Base-by-base conservation (phyloP, 257 asterid species). In the Thymus quinquecostatus region DNA sequence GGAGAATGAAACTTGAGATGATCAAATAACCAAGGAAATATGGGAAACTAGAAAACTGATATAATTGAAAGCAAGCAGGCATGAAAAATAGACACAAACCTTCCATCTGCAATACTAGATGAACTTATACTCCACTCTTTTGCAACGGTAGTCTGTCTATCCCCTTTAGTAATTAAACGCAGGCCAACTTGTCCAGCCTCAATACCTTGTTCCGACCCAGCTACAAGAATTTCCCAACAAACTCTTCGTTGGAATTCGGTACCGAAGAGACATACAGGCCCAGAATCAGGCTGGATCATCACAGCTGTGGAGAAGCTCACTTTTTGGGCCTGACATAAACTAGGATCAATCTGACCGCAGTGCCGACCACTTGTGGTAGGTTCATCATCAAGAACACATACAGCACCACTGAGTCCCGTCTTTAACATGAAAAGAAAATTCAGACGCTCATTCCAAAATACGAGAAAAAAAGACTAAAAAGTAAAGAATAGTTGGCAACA, bases 181-280 rank as follows among this genome's bases (percentile, higher is more conserved):
- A 95, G 85, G 72, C 97, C 99, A 75, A 95, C 96, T 86, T 95
- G 99, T 60, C 99, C 99, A 80, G 99, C 93, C 81, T 95, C 99
- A 71, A 95, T 92, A 53, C 99, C 99, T 82, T 95, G 99, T 75
- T 95, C 99, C 38, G 99, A 84, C 74, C 99, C 99, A 68, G 98
- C 99, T 79, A 95, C 98, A 48, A 95, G 91, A 80, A 95, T 86
- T 75, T 95, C 99, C 95, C 97, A 90, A 80, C 99, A 95, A 54
- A 84, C 81, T 64, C 78, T 86, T 73, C 89, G 90, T 80, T 89
- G 87, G 82, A 87, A 95, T 82, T 95, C 97, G 71, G 99, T 87
- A 74, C 99, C 99, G 44, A 95, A 69, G 58, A 95, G 97, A 82
- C 98, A 95, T 69, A 92, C 89, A 47, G 99, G 98, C 36, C 99